A percentile compares a stretch with the other conserved stretches of the same genome.
Conservation (phyloP, 768 basidiomycete species). For the Suillus tomentosus region DNA sequence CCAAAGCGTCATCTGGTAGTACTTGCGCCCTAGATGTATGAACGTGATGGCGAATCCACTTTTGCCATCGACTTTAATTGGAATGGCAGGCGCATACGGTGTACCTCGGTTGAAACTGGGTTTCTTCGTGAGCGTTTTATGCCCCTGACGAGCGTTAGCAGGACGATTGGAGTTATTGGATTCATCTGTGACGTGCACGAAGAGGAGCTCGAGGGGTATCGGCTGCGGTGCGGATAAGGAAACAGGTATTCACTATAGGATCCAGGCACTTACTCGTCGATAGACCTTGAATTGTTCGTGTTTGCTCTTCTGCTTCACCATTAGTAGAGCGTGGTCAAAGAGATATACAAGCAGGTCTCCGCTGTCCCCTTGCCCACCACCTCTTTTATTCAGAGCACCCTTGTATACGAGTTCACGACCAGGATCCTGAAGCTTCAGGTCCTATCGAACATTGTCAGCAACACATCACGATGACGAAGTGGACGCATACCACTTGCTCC, state of each 20-base stretch:
- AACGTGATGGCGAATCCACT: constrained; percentile 92
- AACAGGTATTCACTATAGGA: neutral
- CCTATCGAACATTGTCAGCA: constrained; percentile 43
- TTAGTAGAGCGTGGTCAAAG: constrained; percentile 94
- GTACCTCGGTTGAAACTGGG: constrained; percentile 43
- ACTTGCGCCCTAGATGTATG: constrained; percentile 89
- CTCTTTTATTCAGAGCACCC: constrained; percentile 84
- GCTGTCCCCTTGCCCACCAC: constrained; percentile 67
- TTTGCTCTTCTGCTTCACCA: constrained; percentile 94
- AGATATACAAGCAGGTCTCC: constrained; percentile 93
- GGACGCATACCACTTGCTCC: constrained; percentile 75
- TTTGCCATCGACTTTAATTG: constrained; percentile 63
- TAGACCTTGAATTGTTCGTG: constrained; percentile 93
- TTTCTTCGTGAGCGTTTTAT: constrained; percentile 46
- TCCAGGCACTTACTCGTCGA: constrained; percentile 65
- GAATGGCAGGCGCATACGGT: constrained; percentile 48
- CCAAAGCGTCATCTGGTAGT: constrained; percentile 91
- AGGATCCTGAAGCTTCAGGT: constrained; percentile 84
- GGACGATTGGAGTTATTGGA: constrained; percentile 31
- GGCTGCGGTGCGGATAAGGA: constrained; percentile 53
- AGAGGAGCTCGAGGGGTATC: constrained; percentile 91
- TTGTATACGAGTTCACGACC: constrained; percentile 91
- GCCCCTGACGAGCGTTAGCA: constrained; percentile 42
- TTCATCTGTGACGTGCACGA: constrained; percentile 80
- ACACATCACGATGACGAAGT: neutral